Conservation (phyloP, 1,284 basidiomycete species). For the Peniophora sp. region DNA sequence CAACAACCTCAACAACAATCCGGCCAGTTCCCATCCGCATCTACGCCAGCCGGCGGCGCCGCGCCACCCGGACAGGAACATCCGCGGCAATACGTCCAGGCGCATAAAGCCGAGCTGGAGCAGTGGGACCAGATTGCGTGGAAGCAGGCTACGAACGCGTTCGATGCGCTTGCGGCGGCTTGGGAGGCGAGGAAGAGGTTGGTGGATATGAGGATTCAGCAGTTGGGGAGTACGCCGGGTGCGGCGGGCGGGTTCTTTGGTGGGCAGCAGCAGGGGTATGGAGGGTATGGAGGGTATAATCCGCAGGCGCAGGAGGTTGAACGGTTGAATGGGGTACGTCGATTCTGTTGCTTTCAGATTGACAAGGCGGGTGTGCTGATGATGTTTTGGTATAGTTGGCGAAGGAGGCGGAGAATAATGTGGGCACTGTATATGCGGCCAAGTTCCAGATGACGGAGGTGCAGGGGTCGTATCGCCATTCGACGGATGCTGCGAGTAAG, state of each 20-base stretch:
- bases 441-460: constrained; percentile 31
- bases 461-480: constrained; percentile 27
- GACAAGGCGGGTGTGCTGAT: not conserved
- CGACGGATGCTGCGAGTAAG: constrained; percentile 28
- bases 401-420: constrained; percentile 24
- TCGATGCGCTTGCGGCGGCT: constrained; percentile 25
- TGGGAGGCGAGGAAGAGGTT: constrained; percentile 24
- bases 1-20: constrained; percentile 1
- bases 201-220: constrained; percentile 21
- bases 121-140: constrained; percentile 28
- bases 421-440: constrained; percentile 23
- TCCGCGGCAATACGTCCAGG: constrained; percentile 27
- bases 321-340: constrained; percentile 22
- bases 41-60: constrained; percentile 4
- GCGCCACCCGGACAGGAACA: constrained; percentile 17
- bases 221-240: constrained; percentile 12
- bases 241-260: constrained; percentile 20
- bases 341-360: not conserved
- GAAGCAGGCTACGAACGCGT: constrained; percentile 27
- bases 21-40: not conserved
- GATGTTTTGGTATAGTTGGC: constrained; percentile 15
- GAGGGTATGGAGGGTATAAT: constrained; percentile 14
- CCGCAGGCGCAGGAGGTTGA: constrained; percentile 23
- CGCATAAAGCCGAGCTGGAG: constrained; percentile 29
- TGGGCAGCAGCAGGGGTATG: constrained; percentile 15